These are phyloP conservation scores for Ploettnerulaceae sp. DNA, from an alignment of 2,329 filamentous ascomycete species.

Conservation along the genomic window DNA sequence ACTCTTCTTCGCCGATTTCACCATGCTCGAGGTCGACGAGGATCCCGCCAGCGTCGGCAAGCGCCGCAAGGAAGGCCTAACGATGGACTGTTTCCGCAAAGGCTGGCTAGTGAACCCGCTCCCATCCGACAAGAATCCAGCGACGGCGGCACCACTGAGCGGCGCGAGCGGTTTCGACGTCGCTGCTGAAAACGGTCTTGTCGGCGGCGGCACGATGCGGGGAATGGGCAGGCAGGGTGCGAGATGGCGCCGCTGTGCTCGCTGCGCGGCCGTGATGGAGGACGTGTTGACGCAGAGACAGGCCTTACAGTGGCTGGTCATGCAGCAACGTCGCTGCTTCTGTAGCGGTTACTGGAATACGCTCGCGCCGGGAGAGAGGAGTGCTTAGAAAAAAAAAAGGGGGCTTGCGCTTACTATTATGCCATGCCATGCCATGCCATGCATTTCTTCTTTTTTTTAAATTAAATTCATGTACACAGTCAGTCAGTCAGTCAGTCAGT, in stretches of 20 bases:
- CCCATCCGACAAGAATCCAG: too few species aligned
- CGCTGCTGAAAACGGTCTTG: constrained; percentile 4
- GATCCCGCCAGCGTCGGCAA: constrained; percentile 21
- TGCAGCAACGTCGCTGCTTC: constrained; percentile 34
- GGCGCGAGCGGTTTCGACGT: background rate
- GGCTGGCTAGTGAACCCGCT: constrained; percentile 28
- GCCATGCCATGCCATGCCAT: background rate
- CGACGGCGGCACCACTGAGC: background rate
- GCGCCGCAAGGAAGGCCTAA: constrained; percentile 20
- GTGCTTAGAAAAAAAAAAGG: too few species aligned
- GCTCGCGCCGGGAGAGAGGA: constrained; percentile 25
- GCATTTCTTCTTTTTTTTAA: background rate
- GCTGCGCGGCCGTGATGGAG: constrained; percentile 35
- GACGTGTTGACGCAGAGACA: constrained; percentile 30
- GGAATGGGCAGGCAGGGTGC: constrained; percentile 9
- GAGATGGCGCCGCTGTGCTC: constrained; percentile 33
- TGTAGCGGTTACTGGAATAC: constrained; percentile 34
- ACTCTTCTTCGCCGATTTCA: constrained; percentile 34
- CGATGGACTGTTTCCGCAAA: constrained; percentile 33
- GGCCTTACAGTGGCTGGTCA: constrained; percentile 33
- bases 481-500: background rate
- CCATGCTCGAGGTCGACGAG: constrained; percentile 31
- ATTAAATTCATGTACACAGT: background rate
- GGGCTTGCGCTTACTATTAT: background rate
- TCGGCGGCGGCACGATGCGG: too few species aligned